These are phyloP conservation scores for Cyclaneusma minus DNA, from an alignment of 2,329 filamentous ascomycete genomes.

Conservation along the genomic window DNA sequence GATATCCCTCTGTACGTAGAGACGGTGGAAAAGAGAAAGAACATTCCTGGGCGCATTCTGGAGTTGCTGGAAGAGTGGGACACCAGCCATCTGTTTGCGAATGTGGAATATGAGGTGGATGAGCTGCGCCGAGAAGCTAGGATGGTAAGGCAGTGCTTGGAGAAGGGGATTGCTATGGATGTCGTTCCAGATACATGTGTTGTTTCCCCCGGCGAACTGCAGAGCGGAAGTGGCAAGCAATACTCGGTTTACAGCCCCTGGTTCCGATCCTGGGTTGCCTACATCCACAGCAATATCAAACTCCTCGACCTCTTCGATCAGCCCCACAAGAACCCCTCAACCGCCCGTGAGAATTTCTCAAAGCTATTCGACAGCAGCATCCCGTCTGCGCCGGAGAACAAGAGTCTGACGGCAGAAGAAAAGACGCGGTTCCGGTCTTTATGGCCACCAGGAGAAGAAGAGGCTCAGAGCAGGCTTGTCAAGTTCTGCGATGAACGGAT, in stretches of 20 bases:
- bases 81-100: constrained; percentile 61
- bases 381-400: constrained; percentile 46
- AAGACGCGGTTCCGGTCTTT: constrained; percentile 37
- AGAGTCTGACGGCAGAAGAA: constrained; percentile 42
- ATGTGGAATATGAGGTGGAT: constrained; percentile 86
- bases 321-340: constrained; percentile 37
- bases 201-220: constrained; percentile 56
- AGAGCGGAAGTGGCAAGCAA: constrained; percentile 55
- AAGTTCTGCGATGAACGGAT: constrained; percentile 54
- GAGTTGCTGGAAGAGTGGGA: constrained; percentile 57
- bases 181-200: constrained; percentile 70
- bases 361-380: constrained; percentile 44
- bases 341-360: constrained; percentile 27
- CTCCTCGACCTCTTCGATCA: constrained; percentile 45
- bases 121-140: constrained; percentile 64
- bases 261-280: constrained; percentile 61
- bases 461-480: constrained; percentile 45
- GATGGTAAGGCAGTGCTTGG: constrained; percentile 43
- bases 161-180: constrained; percentile 52
- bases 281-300: constrained; percentile 54
- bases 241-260: constrained; percentile 78
- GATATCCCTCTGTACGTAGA: constrained; percentile 69
- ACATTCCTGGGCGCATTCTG: constrained; percentile 43
- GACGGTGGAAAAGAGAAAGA: constrained; percentile 48
- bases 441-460: constrained; percentile 65